Evolutionary conservation across 306 rosid genomes (phyloP).

Genomic region (Oemleria cerasiformis): DNA sequence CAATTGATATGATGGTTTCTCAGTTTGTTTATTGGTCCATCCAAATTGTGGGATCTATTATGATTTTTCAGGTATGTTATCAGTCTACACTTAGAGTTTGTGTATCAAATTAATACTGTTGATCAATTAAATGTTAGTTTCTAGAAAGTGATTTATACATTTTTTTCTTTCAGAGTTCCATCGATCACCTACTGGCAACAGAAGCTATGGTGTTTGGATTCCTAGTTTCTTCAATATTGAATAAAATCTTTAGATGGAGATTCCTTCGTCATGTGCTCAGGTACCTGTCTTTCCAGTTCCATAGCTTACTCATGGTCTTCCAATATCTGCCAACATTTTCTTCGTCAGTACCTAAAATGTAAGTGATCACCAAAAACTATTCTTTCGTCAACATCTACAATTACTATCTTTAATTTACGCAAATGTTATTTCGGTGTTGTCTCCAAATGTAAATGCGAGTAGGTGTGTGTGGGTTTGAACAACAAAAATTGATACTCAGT

Average conservation of each 20-base stretch:
- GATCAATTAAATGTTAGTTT: constrained; percentile 16
- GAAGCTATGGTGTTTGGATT: constrained; percentile 55
- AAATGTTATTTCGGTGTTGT: background rate
- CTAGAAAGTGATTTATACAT: constrained; percentile 17
- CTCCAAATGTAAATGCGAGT: background rate
- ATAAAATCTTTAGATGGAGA: constrained; percentile 50
- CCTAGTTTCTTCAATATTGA: constrained; percentile 37
- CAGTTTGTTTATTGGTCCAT: constrained; percentile 81
- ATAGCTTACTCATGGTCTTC: constrained; percentile 18
- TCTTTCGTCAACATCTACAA: background rate
- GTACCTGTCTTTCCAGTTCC: constrained; percentile 33
- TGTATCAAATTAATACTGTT: background rate
- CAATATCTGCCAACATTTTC: constrained; percentile 15
- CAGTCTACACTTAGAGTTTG: background rate
- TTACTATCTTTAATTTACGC: background rate
- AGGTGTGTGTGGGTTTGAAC: background rate
- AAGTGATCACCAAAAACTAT: constrained; percentile 1
- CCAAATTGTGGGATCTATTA: constrained; percentile 52
- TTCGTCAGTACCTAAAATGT: background rate
- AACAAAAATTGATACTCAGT: background rate
- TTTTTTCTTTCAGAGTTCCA: constrained; percentile 67
- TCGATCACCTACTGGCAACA: constrained; percentile 65
- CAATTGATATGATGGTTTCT: constrained; percentile 69
- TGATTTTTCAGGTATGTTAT: constrained; percentile 69
- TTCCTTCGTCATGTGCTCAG: constrained; percentile 52